Base-by-base conservation (phyloP, 495 filamentous ascomycete genomes). In the Podospora conica region DNA sequence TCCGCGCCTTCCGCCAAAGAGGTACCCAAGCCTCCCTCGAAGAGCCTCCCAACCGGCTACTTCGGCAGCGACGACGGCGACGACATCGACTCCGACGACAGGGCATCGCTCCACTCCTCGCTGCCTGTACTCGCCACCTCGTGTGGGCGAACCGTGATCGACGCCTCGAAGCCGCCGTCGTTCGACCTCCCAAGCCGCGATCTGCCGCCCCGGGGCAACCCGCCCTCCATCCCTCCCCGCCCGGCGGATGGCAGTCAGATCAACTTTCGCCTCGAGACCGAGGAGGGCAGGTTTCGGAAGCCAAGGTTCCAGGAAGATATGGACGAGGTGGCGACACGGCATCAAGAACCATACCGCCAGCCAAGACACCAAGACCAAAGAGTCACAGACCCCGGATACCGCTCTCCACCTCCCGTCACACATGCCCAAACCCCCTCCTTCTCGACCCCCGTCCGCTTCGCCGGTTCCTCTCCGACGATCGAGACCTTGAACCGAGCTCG, bases 131-230 rank as follows among this genome's bases (percentile, higher is more conserved):
- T 69, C 12, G 58, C 66, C 31, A 63, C 65, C 6, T 28, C 67
- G 15, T 67, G 64, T 27, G 69, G 70, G 12, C 61, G 66, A 27
- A 72, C 65, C 3, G 54, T 70, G 53, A 70, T 72, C 31, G 71
- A 75, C 53, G 66, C 58, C 11, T 70, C 73, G 9, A 60, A 60
- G 24, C 66, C 67, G 21, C 64, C 71, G 10, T 67, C 71, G 9
- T 64, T 62, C 8, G 58, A 55, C 23, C 61, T 28, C 12, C 24
- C 60, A 22, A 54, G 28, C 9, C 57, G 53, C 54, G 62, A 58
- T 48, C 64, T 53, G 24, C 24, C 31, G 2, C 40, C 3, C 48
- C 65, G 57, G 4, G 62, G 53, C n/a, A 24, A 60, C 10, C 40
- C 59, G 25, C 22, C 54, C 64, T 11, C 60, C 23, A 28, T 29